Evolutionary conservation across 2,329 filamentous ascomycete genomes (phyloP), one percentile per base, ranked within the genome.

Genomic region (Mycosphaerelloides madeirae): DNA sequence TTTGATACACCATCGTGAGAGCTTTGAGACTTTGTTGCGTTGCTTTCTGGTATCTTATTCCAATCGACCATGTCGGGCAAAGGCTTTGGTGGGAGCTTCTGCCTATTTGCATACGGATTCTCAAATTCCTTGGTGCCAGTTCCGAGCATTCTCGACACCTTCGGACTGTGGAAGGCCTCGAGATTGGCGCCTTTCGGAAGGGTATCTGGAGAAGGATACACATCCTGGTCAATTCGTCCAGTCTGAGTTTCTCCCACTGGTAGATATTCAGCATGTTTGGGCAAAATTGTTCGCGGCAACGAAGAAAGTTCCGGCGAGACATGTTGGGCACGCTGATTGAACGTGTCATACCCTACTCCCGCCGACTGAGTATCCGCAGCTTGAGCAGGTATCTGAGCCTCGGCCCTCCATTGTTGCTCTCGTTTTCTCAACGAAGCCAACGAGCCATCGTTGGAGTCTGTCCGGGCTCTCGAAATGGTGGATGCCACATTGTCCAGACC

Each of bases 91-190:
- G 60, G 49, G 32, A 62, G 31, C 48, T 57, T 64, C 42, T 59
- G 44, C 43, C 59, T 46, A 12, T 49, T 51, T 20, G 55, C 57
- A 44, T 58, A 64, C 5, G 61, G 61, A 43, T 63, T 63, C 49
- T 74, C 70, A 22, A 69, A 69, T 6, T 47, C 28, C 7, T 39
- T 32, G 11, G 39, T 48, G 5, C 41, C 42, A 14, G 49, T 41
- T 22, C 76, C 73, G 12, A 84, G 65, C 62, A 79, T 69, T 48
- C 67, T 73, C 20, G 79, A 76, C 15, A 82, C 75, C 43, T 71
- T 72, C 3, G 74, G 75, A 43, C 77, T 84, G 44, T 78, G 76
- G 57, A 85, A 85, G 0, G 84, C 63, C 52, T 80, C 75, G 4
- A 75, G 73, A 56, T 83, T 74, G 56, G 82, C 69, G 36, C 76